Conservation (phyloP, 805 yeast genomes). For the Hanseniaspora meyeri region DNA sequence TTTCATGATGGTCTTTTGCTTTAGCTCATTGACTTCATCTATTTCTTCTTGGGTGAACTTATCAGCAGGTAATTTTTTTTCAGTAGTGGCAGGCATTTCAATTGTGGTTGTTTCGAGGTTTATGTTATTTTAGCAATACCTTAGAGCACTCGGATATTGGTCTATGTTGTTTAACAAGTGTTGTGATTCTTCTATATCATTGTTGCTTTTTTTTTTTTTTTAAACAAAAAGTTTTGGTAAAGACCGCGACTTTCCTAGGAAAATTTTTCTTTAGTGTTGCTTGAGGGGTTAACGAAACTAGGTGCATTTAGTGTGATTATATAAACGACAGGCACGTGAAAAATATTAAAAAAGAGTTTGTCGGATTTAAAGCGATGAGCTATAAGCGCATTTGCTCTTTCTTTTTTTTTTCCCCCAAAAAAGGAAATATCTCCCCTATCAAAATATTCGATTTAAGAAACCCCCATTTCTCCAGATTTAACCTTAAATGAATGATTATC, state of each 20-base stretch:
- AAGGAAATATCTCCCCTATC: neutral
- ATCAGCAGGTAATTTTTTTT: slow-evolving; percentile 1
- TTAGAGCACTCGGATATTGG: no score
- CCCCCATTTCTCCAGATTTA: neutral
- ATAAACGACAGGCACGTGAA: no score
- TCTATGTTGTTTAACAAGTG: no score
- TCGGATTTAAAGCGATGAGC: neutral
- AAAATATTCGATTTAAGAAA: neutral
- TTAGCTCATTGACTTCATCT: neutral
- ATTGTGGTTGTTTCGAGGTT: neutral
- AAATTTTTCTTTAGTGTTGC: no score
- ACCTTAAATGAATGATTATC: neutral
- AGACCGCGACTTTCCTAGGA: no score
- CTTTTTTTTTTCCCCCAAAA: neutral
- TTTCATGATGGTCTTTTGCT: slow-evolving; percentile 6
- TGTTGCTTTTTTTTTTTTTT: no score
- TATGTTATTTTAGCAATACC: neutral
- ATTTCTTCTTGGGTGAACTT: slow-evolving; percentile 8
- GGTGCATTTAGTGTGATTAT: no score
- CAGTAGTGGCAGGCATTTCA: neutral
- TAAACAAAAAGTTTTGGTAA: no score
- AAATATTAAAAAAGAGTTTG: no score
- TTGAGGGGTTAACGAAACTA: no score
- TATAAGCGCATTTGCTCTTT: neutral
- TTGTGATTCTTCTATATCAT: no score